Base-by-base conservation (phyloP, 2,329 filamentous ascomycete genomes). In the Elsinoe fawcettii region DNA sequence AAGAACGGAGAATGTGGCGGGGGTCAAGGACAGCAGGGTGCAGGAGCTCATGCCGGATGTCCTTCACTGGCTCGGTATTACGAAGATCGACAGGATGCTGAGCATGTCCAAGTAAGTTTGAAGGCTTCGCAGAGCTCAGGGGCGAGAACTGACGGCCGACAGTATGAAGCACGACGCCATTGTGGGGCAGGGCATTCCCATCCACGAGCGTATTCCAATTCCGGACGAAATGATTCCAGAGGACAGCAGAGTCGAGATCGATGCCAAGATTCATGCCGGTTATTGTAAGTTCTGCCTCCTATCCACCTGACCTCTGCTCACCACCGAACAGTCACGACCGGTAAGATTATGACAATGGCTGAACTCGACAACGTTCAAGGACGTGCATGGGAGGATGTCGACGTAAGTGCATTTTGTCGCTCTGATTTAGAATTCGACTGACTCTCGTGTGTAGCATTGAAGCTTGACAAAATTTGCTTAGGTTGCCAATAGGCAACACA, bases 81-180 rank as follows among this genome's bases (percentile, higher is more conserved):
- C 88, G 70, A 97, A 97, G 79, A 97, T 99, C 68, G 93, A 99
- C 71, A 82, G 91, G 60, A 99, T 97, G 93, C 77, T 96, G 65
- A 95, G 89, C 75, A 97, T 97, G 93, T 95, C 89, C 74, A 95
- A 97, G 85, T 88, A 69, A 77, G 84, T 66, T n/a, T 32, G 18
- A 20, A 7, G 27, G 27, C 27, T 34, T 16, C 7, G 14, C 2
- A 20, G 23, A 16, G 20, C 16, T 20, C 11, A 44, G 18, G 16
- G 30, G 27, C 23, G 8, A n/a, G 12, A 9, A 32, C 60, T 61
- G 37, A 61, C 58, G 12, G 22, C 20, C 22, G 6, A 41, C 67
- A 89, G 85, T 74, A 91, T 92, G 88, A 92, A 93, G 76, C 86
- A 93, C 73, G 88, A 93, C 74, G 88, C 88, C 55, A 92, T 93